phyloP scores from a whole-genome alignment of 1,139 yeast genomes.

The Hansenula lynferdii region DNA sequence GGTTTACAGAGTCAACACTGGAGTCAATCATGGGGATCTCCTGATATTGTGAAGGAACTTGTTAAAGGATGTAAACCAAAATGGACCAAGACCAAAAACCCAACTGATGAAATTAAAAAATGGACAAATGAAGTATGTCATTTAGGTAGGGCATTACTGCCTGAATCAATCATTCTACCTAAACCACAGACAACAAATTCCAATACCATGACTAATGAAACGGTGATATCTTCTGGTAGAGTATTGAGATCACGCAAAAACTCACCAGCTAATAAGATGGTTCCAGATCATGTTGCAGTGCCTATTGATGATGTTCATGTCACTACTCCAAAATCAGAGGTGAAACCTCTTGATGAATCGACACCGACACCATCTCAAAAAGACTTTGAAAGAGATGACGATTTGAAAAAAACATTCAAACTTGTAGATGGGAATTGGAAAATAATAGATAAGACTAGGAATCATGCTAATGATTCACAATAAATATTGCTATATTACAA shows the following conservation, averaged over 20 bases:
- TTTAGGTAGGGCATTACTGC: constrained; percentile 67
- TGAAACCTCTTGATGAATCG: not conserved
- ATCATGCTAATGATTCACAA: no score
- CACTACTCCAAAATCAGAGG: not conserved
- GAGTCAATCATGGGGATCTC: constrained; percentile 62
- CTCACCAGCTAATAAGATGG: constrained; percentile 7
- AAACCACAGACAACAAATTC: not conserved
- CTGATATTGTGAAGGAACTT: constrained; percentile 60
- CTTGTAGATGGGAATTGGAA: not conserved
- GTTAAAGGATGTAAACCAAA: constrained; percentile 64
- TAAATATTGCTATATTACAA: no score
- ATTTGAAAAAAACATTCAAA: not conserved
- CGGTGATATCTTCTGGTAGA: constrained; percentile 5
- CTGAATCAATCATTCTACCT: constrained; percentile 26
- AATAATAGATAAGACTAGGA: not conserved
- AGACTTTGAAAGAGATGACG: not conserved
- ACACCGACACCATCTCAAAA: not conserved
- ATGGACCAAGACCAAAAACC: constrained; percentile 56
- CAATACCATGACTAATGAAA: not conserved
- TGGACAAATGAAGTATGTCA: constrained; percentile 71
- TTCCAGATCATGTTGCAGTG: constrained; percentile 4
- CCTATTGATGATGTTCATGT: not conserved
- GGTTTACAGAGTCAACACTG: constrained; percentile 58
- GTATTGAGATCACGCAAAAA: constrained; percentile 13
- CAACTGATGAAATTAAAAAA: constrained; percentile 37